Conservation (phyloP, 257 asterid genomes). For the Solanum pimpinellifolium region DNA sequence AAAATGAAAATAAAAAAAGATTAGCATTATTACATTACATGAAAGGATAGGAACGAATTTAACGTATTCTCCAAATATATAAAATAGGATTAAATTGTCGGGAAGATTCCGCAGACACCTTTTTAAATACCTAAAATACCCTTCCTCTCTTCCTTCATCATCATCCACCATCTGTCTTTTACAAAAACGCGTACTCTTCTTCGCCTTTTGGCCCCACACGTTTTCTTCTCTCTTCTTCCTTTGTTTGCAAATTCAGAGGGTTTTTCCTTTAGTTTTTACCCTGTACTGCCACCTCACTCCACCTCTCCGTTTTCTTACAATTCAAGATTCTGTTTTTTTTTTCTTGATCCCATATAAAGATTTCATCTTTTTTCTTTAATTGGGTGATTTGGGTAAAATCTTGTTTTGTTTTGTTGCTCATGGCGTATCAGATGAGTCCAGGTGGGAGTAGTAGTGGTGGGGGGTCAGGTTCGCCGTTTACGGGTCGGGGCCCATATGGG, state of each 20-base stretch:
- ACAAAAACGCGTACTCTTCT: background rate
- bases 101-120: background rate
- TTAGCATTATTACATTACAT: background rate
- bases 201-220: background rate
- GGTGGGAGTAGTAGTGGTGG: background rate
- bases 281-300: background rate
- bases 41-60: background rate
- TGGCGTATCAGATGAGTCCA: constrained; percentile 1
- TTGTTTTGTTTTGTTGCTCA: background rate
- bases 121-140: background rate
- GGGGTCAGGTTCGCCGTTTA: background rate
- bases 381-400: background rate
- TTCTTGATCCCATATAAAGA: background rate
- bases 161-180: background rate
- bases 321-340: background rate
- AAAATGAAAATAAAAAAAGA: background rate
- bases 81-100: background rate
- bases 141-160: background rate
- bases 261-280: background rate
- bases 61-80: background rate
- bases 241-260: background rate
- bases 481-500: background rate
- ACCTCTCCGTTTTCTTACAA: background rate
- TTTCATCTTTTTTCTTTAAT: background rate
- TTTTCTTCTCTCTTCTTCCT: background rate